Evolutionary conservation across 2,329 filamentous ascomycete species (phyloP).

Genomic region (Trichoderma koningiopsis): DNA sequence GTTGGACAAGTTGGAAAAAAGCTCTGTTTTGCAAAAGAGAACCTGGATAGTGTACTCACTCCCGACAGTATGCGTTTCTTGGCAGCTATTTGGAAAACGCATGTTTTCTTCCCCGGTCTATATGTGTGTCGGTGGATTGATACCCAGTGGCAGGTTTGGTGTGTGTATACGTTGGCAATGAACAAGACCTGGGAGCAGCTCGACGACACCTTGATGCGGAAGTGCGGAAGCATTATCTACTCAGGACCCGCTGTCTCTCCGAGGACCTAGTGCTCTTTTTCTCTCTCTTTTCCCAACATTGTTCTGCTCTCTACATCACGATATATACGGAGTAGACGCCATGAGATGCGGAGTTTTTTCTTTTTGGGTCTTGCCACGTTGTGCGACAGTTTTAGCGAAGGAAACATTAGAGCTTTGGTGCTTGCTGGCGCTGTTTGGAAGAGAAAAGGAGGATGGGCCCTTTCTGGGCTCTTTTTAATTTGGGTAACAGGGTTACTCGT

Average conservation of each 20-base stretch:
- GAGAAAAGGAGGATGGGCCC: slow-evolving; percentile 28
- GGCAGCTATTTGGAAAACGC: slow-evolving; percentile 18
- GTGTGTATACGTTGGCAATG: slow-evolving; percentile 20
- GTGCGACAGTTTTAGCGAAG: slow-evolving; percentile 25
- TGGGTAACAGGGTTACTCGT: slow-evolving; percentile 39
- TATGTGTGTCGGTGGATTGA: slow-evolving; percentile 23
- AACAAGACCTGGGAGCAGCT: slow-evolving; percentile 22
- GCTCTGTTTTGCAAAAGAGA: slow-evolving; percentile 20
- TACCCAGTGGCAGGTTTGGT: slow-evolving; percentile 17
- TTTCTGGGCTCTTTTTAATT: slow-evolving; percentile 32
- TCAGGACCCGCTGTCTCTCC: not conserved
- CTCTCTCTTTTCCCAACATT: not conserved
- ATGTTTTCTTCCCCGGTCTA: slow-evolving; percentile 20
- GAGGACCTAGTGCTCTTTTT: slow-evolving; percentile 3
- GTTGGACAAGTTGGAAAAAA: slow-evolving; percentile 30
- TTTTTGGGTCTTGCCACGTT: slow-evolving; percentile 25
- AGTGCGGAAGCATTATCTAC: slow-evolving; percentile 7
- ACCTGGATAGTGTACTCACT: not conserved
- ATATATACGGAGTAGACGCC: slow-evolving; percentile 19
- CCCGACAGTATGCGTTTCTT: slow-evolving; percentile 10
- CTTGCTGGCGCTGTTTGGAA: slow-evolving; percentile 16
- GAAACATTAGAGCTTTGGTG: slow-evolving; percentile 26
- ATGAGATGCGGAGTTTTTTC: slow-evolving; percentile 22
- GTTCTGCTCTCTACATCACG: slow-evolving; percentile 21
- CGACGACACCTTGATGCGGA: slow-evolving; percentile 10